A percentile compares a stretch with the other conserved stretches of the same genome.
phyloP scores from a whole-genome alignment of 208 protist species.

The Porcisia hertigi region DNA sequence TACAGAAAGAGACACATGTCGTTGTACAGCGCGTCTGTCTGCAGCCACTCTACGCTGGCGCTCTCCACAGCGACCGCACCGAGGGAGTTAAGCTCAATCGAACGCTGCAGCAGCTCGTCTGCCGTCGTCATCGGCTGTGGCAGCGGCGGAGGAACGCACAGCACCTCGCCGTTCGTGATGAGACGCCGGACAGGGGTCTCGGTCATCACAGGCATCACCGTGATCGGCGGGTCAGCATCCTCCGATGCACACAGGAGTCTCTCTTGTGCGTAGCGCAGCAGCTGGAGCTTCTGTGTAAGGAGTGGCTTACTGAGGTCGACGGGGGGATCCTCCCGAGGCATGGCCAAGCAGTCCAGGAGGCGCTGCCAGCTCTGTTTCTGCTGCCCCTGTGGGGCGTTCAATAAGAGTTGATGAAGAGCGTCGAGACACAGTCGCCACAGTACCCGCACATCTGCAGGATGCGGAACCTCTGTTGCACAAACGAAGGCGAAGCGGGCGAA shows the following conservation, averaged over 20 bases:
- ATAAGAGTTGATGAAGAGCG: conserved; percentile 29
- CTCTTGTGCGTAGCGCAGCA: conserved; percentile 61
- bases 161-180: conserved; percentile 66
- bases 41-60: conserved; percentile 42
- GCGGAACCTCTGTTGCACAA: conserved; percentile 35
- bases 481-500: conserved; percentile 67
- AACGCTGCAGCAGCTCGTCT: conserved; percentile 61
- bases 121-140: conserved; percentile 61
- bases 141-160: conserved; percentile 56
- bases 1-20: conserved; percentile 91
- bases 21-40: conserved; percentile 70
- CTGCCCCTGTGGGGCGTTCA: conserved; percentile 3
- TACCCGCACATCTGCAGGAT: conserved; percentile 33
- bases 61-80: conserved; percentile 34
- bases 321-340: conserved; percentile 31
- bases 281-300: conserved; percentile 82
- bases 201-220: not conserved
- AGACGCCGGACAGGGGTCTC: conserved; percentile 20
- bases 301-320: conserved; percentile 52
- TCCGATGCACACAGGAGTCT: conserved; percentile 28
- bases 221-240: not conserved
- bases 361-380: conserved; percentile 14
- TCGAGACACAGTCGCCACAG: conserved; percentile 54
- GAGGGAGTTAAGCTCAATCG: conserved; percentile 48
- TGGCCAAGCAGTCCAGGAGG: conserved; percentile 42